A percentile compares a stretch with the other conserved stretches of the same genome.
Evolutionary conservation across 2,329 filamentous ascomycete genomes (phyloP).

Genomic region (Pestalotiopsis sp.): DNA sequence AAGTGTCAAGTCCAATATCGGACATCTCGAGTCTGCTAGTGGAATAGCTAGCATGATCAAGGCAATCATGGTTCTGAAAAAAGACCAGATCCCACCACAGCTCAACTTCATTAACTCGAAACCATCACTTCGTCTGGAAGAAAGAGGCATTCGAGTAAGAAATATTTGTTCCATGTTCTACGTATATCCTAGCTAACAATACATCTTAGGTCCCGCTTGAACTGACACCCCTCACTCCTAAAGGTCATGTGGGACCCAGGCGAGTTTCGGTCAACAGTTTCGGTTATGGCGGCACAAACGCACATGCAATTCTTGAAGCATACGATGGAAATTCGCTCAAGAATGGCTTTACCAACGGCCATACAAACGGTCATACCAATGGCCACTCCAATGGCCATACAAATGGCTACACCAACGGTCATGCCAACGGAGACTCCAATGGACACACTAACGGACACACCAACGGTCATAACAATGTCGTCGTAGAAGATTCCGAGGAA

Average conservation of each 20-base stretch:
- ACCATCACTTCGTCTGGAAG: constrained; percentile 4
- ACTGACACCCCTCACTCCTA: constrained; percentile 6
- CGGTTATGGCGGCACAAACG: constrained; percentile 18
- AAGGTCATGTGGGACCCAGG: constrained; percentile 13
- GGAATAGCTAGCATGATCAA: constrained; percentile 35
- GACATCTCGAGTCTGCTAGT: constrained; percentile 34
- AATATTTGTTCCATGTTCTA: not conserved
- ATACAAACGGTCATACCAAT: not conserved
- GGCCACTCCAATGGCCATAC: not conserved
- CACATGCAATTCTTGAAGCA: constrained; percentile 16
- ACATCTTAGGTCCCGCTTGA: not conserved
- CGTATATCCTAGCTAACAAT: not conserved
- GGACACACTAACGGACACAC: not conserved
- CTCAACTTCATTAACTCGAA: constrained; percentile 22
- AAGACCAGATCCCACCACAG: constrained; percentile 25
- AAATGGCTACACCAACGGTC: not conserved
- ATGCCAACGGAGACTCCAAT: not conserved
- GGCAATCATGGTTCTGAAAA: constrained; percentile 28
- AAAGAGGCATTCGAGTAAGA: constrained; percentile 8
- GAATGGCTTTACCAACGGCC: not conserved
- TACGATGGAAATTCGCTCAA: constrained; percentile 9
- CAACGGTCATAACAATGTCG: not conserved
- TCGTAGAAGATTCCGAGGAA: not conserved
- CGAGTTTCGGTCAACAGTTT: constrained; percentile 20
- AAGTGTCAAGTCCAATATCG: constrained; percentile 21